Evolutionary conservation across 257 asterid genomes (phyloP), one percentile per base, ranked within the genome.

Genomic region (Echium plantagineum): DNA sequence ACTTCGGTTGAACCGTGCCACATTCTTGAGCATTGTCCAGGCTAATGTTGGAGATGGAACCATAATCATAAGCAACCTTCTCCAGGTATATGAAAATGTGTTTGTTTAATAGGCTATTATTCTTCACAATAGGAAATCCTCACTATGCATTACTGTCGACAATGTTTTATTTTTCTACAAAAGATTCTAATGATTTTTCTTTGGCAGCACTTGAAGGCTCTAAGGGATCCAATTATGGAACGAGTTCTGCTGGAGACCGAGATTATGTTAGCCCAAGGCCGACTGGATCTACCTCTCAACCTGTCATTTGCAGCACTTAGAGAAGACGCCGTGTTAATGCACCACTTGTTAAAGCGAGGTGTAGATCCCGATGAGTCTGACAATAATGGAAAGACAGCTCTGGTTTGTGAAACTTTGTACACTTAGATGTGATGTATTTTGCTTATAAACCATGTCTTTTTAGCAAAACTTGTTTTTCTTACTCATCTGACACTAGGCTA

Each of bases 41-140:
- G 73, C 73, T 20, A 55, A 62, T 63, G 69, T 52, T 17, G 69
- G 52, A 9, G 73, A 69, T 38, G 71, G 63, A 60, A 31, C 55
- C 13, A 60, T 67, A 21, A 42, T 67, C 63, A 67, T 67, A 60
- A 67, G 60, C 51, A 67, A 67, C 61, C 66, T 67, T 19, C 57
- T 67, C 47, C 1, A 26, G 66, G 71, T 67, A 21, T 46, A n/a
- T n/a, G 57, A 19, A 22, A 19, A 18, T 18, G 22, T 28, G 22
- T 54, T 54, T 54, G 17, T 0, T 18, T 18, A 12, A 12, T 42
- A 42, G 17, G 3, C 16, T 5, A 42, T 42, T 42, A 42, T 10
- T 12, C 17, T 42, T 42, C 10, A 12, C 49, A 10, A 1, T 17
- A 42, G 13, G 49, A 42, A 42, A 42, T 42, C 49, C 16, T 42